Evolutionary conservation across 169 alveolate genomes (phyloP).

Genomic region (Plasmodium ovale): DNA sequence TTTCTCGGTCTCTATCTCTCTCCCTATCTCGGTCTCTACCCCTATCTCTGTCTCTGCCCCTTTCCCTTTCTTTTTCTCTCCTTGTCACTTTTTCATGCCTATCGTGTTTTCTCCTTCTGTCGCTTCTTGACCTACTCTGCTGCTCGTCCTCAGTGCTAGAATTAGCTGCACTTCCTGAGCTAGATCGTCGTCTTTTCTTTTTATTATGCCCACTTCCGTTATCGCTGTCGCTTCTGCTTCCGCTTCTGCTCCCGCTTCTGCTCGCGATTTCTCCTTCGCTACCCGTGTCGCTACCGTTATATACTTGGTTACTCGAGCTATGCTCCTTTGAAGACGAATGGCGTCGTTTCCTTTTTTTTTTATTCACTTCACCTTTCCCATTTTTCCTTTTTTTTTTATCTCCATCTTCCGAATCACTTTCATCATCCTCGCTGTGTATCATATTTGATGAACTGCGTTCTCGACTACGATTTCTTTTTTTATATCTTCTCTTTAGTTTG

Average conservation of each 20-base stretch:
- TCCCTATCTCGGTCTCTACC: constrained; percentile 16
- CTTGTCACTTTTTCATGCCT: constrained; percentile 4
- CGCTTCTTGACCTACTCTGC: constrained; percentile 23
- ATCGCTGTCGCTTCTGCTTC: neutral
- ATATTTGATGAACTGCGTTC: too few relatives aligned
- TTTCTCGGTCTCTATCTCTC: constrained; percentile 16
- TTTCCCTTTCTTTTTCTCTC: constrained; percentile 8
- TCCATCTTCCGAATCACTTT: too few relatives aligned
- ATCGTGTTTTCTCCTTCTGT: constrained; percentile 1
- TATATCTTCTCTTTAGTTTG: too few relatives aligned
- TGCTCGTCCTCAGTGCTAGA: constrained; percentile 46
- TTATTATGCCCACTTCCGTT: neutral
- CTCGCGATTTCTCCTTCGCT: too few relatives aligned
- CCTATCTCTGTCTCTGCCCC: constrained; percentile 28
- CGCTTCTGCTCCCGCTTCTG: neutral
- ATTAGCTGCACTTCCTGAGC: constrained; percentile 20
- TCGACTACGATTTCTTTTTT: too few relatives aligned
- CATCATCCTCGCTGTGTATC: too few relatives aligned
- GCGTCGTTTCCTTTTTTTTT: too few relatives aligned
- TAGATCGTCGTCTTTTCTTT: neutral
- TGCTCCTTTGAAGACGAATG: too few relatives aligned
- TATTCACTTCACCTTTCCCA: too few relatives aligned
- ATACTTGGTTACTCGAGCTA: too few relatives aligned
- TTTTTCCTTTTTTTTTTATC: too few relatives aligned
- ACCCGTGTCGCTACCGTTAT: too few relatives aligned